These are phyloP conservation scores for Rhodomyrtus tomentosa DNA, from an alignment of 345 rosid species.

Conservation along the genomic window DNA sequence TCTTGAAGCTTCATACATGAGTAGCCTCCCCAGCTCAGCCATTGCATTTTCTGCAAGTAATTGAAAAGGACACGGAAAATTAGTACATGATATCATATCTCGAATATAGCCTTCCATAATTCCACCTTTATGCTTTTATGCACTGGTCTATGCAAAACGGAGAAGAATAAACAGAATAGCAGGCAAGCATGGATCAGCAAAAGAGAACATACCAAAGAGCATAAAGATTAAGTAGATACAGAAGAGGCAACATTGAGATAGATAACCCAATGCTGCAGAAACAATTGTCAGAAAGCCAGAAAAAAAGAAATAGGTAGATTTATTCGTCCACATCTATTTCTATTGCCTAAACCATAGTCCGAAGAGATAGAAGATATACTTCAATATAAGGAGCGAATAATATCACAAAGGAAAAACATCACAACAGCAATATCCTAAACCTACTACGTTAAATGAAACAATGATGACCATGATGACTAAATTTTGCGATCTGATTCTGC, in stretches of 20 bases:
- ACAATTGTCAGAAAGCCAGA: neutral
- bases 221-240: neutral
- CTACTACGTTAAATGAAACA: neutral
- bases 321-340: neutral
- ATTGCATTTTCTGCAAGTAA: conserved; percentile 57
- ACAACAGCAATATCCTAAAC: neutral
- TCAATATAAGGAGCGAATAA: no score
- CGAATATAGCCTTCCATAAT: neutral
- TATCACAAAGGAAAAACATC: neutral
- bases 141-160: neutral
- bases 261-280: neutral
- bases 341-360: neutral
- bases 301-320: neutral
- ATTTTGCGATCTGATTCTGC: neutral
- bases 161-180: neutral
- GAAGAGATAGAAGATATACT: neutral
- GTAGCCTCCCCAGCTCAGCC: conserved; percentile 87
- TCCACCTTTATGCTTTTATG: neutral
- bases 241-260: neutral
- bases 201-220: neutral
- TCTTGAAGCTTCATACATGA: conserved; percentile 83
- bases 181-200: neutral
- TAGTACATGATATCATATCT: neutral
- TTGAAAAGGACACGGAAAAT: neutral
- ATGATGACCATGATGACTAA: neutral